phyloP scores from a whole-genome alignment of 768 basidiomycete species.

The Epithele typhae region DNA sequence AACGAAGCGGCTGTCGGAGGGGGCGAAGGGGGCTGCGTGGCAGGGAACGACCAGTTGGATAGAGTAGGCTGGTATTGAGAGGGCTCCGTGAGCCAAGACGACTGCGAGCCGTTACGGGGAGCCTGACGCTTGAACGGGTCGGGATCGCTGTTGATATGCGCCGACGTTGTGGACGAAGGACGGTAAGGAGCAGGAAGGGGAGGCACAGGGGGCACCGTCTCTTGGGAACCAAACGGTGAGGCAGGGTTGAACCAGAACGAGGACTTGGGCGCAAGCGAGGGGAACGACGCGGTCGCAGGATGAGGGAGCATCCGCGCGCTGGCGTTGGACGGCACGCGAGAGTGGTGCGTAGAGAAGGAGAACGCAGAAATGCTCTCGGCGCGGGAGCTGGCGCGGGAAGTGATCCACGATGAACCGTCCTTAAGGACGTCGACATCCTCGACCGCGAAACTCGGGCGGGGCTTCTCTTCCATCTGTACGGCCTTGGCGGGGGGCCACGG shows the following conservation, averaged over 20 bases:
- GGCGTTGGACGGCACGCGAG: conserved; percentile 35
- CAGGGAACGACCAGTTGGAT: conserved; percentile 68
- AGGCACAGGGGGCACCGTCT: conserved; percentile 52
- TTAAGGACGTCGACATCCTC: conserved; percentile 71
- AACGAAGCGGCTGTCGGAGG: conserved; percentile 29
- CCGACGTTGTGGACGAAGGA: conserved; percentile 36
- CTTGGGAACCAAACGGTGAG: conserved; percentile 32
- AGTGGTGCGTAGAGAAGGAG: conserved; percentile 68
- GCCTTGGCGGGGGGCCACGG: conserved; percentile 58
- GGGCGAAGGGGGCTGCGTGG: conserved; percentile 32
- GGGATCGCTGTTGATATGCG: conserved; percentile 37
- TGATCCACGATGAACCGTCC: conserved; percentile 80
- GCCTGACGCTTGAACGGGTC: conserved; percentile 62
- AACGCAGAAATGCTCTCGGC: conserved; percentile 61
- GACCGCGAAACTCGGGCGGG: conserved; percentile 60
- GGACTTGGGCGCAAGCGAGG: conserved; percentile 43
- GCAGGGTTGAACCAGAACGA: conserved; percentile 59
- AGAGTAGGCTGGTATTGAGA: conserved; percentile 52
- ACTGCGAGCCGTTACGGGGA: conserved; percentile 57
- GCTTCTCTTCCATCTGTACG: conserved; percentile 45
- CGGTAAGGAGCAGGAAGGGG: conserved; percentile 57
- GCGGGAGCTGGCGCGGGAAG: conserved; percentile 53
- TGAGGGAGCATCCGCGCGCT: conserved; percentile 22
- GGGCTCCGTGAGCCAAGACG: conserved; percentile 70
- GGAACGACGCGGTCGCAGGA: conserved; percentile 32